Conservation (phyloP, 805 yeast genomes). For the Ogataea zsoltii region DNA sequence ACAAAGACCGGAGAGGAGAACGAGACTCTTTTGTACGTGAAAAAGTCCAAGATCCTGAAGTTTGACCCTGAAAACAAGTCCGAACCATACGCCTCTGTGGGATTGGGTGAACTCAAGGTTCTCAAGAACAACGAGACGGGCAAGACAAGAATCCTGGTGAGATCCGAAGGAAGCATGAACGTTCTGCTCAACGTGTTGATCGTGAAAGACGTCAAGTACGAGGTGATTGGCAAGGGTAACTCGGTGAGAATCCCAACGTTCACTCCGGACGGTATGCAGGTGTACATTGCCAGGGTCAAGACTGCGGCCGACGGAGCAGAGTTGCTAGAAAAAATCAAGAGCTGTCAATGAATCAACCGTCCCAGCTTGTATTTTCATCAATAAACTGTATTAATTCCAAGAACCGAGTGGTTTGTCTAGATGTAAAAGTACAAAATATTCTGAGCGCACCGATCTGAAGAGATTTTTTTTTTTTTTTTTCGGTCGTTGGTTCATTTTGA, state of each 20-base stretch:
- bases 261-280: conserved; percentile 57
- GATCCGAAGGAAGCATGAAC: conserved; percentile 88
- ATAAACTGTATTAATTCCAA: conserved; percentile 7
- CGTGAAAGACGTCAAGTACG: conserved; percentile 57
- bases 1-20: conserved; percentile 83
- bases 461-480: no score
- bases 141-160: conserved; percentile 70
- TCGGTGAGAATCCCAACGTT: conserved; percentile 68
- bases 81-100: conserved; percentile 58
- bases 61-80: conserved; percentile 50
- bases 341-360: conserved; percentile 21
- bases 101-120: conserved; percentile 81
- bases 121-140: conserved; percentile 58
- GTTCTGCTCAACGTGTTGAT: conserved; percentile 71
- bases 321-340: conserved; percentile 38
- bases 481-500: no score
- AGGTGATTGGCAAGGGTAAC: conserved; percentile 62
- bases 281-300: conserved; percentile 76
- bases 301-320: conserved; percentile 66
- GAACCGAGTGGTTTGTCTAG: no score
- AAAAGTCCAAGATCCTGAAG: conserved; percentile 71
- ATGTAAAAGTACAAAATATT: no score
- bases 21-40: conserved; percentile 63
- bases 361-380: not conserved
- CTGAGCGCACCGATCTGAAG: no score